Conservation (phyloP, 129 eudicot species). For the Flaveria bidentis region DNA sequence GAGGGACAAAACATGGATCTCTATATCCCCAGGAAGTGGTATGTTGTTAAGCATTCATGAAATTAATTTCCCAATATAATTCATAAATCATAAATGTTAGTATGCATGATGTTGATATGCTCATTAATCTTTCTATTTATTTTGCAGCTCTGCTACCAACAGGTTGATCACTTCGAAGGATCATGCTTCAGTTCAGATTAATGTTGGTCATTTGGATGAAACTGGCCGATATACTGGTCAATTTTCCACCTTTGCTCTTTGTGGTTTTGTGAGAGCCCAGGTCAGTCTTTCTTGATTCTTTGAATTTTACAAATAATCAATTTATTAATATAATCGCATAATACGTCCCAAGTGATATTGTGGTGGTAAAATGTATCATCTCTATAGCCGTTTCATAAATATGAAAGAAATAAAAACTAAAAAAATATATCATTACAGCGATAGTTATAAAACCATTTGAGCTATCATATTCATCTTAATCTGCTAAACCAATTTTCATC, state of each 20-base stretch:
- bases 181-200: slow-evolving; percentile 70
- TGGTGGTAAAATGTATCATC: too few species aligned
- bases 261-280: slow-evolving; percentile 67
- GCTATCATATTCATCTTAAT: background rate
- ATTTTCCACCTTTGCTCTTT: slow-evolving; percentile 63
- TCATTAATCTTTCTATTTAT: background rate
- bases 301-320: background rate
- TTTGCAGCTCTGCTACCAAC: slow-evolving; percentile 69
- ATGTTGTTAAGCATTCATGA: background rate
- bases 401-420: background rate
- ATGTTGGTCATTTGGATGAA: slow-evolving; percentile 63
- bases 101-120: background rate
- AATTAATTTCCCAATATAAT: too few species aligned
- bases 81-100: background rate
- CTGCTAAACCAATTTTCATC: background rate
- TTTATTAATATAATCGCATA: background rate
- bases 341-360: too few species aligned
- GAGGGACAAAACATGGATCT: slow-evolving; percentile 74
- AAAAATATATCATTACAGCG: background rate
- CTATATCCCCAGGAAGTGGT: slow-evolving; percentile 80
- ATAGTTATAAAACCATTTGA: background rate
- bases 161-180: slow-evolving; percentile 73
- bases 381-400: too few species aligned
- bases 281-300: slow-evolving; percentile 16
- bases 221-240: slow-evolving; percentile 50